Conservation (phyloP, 345 rosid genomes). For the Corchorus olitorius region DNA sequence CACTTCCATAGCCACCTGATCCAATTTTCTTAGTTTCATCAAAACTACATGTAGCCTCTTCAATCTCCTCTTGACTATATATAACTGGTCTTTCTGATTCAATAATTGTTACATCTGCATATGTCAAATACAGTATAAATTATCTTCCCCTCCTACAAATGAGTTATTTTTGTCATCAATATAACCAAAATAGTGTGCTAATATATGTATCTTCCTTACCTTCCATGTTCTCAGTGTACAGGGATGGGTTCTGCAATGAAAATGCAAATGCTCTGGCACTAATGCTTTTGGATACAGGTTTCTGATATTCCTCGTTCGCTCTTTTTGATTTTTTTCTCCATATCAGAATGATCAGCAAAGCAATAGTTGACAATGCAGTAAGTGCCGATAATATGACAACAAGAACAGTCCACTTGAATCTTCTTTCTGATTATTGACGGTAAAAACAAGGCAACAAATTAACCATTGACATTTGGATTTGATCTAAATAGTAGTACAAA, state of each 20-base stretch:
- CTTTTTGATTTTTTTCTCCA: slow-evolving; percentile 28
- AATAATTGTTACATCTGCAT: slow-evolving; percentile 41
- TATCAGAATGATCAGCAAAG: slow-evolving; percentile 27
- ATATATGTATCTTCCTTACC: slow-evolving; percentile 37
- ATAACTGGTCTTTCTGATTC: slow-evolving; percentile 58
- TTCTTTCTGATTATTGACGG: slow-evolving; percentile 25
- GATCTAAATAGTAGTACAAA: neutral
- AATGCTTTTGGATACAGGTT: slow-evolving; percentile 37
- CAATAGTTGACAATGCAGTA: slow-evolving; percentile 24
- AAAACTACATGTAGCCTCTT: slow-evolving; percentile 55
- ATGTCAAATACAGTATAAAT: slow-evolving; percentile 4
- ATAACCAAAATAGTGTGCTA: neutral
- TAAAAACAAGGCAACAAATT: slow-evolving; percentile 17
- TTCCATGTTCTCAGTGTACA: slow-evolving; percentile 35
- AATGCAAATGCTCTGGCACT: slow-evolving; percentile 30
- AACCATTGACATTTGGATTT: neutral
- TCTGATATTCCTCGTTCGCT: slow-evolving; percentile 26
- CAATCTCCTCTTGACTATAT: slow-evolving; percentile 47
- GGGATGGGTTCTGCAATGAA: slow-evolving; percentile 34
- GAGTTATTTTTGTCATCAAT: neutral
- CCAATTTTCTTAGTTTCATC: slow-evolving; percentile 56
- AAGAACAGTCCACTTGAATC: slow-evolving; percentile 36
- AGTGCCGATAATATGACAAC: slow-evolving; percentile 36
- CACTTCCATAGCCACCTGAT: slow-evolving; percentile 59
- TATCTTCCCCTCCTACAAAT: neutral